phyloP scores from a whole-genome alignment of 805 yeast genomes.

The Zygotorulaspora chibaensis region DNA sequence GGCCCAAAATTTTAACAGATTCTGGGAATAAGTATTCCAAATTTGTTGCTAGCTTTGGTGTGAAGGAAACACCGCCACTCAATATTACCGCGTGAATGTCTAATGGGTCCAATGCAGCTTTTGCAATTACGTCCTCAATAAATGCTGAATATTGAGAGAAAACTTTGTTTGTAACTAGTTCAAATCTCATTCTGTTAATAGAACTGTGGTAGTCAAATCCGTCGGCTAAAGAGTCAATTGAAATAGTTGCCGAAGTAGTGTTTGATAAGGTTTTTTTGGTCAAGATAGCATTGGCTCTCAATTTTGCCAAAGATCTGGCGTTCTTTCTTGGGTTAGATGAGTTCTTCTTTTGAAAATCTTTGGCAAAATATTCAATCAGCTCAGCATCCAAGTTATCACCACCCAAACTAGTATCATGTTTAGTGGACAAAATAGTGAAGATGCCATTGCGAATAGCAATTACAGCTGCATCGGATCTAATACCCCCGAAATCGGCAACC shows the following conservation, averaged over 20 bases:
- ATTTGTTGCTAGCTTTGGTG: constrained; percentile 83
- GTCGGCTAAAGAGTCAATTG: constrained; percentile 90
- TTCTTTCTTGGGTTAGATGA: constrained; percentile 74
- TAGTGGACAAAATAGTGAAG: constrained; percentile 80
- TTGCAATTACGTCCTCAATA: constrained; percentile 65
- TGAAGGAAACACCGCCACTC: constrained; percentile 89
- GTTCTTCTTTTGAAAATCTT: constrained; percentile 89
- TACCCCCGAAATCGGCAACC: constrained; percentile 95
- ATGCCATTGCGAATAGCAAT: constrained; percentile 92
- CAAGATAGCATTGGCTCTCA: constrained; percentile 72
- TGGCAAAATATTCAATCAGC: constrained; percentile 77
- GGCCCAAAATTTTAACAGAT: constrained; percentile 61
- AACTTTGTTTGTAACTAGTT: constrained; percentile 76
- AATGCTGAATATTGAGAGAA: constrained; percentile 72
- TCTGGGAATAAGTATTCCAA: constrained; percentile 77
- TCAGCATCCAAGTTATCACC: constrained; percentile 83
- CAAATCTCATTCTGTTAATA: constrained; percentile 91
- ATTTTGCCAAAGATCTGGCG: constrained; percentile 83
- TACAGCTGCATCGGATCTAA: constrained; percentile 93
- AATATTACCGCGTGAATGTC: constrained; percentile 89
- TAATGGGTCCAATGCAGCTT: constrained; percentile 79
- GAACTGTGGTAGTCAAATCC: constrained; percentile 92
- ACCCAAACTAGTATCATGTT: constrained; percentile 77
- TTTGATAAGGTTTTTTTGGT: constrained; percentile 91
- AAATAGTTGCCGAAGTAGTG: constrained; percentile 81